A percentile compares a stretch with the other conserved stretches of the same genome.
Evolutionary conservation across 2,329 filamentous ascomycete species (phyloP).

Genomic region (Fusarium sp.): DNA sequence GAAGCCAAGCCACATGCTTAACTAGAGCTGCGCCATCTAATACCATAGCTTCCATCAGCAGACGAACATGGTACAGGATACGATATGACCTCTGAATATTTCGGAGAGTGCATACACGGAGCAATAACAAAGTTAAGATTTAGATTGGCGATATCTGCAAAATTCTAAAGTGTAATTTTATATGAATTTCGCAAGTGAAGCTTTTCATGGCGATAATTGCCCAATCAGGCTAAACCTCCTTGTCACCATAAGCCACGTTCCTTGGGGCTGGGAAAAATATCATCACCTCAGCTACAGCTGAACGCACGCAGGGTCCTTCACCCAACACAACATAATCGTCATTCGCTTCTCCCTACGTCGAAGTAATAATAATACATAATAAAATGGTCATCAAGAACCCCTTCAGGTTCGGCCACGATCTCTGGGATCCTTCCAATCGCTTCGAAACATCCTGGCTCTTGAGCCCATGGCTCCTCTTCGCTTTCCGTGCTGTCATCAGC

Average conservation of each 20-base stretch:
- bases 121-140: not conserved
- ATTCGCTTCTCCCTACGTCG: not conserved
- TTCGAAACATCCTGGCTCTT: conserved; percentile 86
- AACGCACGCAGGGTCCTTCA: not conserved
- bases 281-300: not conserved
- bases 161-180: not conserved
- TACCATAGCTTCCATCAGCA: not conserved
- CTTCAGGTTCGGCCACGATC: conserved; percentile 53
- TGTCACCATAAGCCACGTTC: conserved; percentile 2
- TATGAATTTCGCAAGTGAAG: conserved; percentile 1
- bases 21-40: conserved; percentile 4
- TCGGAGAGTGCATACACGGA: not conserved
- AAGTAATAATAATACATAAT: conserved; percentile 16
- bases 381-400: conserved; percentile 39
- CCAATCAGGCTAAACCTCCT: conserved; percentile 19
- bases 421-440: conserved; percentile 67
- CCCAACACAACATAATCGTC: not conserved
- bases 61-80: not conserved
- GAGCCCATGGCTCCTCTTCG: conserved; percentile 69
- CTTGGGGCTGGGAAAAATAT: not conserved
- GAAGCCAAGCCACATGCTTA: conserved; percentile 6
- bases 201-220: conserved; percentile 11
- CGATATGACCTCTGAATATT: not conserved
- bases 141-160: not conserved
- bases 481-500: conserved; percentile 62